Percentiles rank a stretch among this genome's conserved stretches.
These are phyloP conservation scores for Penicillium sp. DNA, from an alignment of 2,329 filamentous ascomycete species.

Conservation along the genomic window DNA sequence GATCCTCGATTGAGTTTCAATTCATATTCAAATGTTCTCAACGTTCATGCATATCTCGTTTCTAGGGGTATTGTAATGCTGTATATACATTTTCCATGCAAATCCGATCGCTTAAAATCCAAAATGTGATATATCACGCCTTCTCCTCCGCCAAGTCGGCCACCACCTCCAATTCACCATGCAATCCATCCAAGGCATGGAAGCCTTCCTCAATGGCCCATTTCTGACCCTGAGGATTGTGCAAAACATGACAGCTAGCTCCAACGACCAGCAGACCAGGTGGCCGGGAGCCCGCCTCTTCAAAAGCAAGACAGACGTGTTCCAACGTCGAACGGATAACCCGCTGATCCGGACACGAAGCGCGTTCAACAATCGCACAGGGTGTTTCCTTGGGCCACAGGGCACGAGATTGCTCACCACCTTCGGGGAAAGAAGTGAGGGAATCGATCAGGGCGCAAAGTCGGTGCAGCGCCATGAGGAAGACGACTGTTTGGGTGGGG, in stretches of 20 bases:
- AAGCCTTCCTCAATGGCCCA: conserved; percentile 93
- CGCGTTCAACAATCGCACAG: conserved; percentile 89
- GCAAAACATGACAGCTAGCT: conserved; percentile 76
- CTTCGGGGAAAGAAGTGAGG: conserved; percentile 52
- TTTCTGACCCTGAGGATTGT: conserved; percentile 60
- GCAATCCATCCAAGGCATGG: conserved; percentile 64
- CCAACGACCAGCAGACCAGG: conserved; percentile 88
- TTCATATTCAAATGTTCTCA: not conserved
- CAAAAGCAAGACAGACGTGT: conserved; percentile 77
- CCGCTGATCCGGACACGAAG: conserved; percentile 90
- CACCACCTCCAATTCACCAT: conserved; percentile 25
- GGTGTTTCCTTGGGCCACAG: conserved; percentile 76
- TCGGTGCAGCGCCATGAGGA: conserved; percentile 92
- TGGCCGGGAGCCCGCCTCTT: conserved; percentile 84
- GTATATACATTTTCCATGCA: conserved; percentile 21
- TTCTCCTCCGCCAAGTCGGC: conserved; percentile 13
- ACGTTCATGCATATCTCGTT: conserved; percentile 5
- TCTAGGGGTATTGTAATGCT: conserved; percentile 24
- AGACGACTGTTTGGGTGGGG: conserved; percentile 78
- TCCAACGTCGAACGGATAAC: conserved; percentile 85
- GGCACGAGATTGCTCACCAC: conserved; percentile 20
- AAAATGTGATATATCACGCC: conserved; percentile 5
- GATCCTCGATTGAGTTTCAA: too few relatives aligned
- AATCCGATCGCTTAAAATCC: conserved; percentile 12
- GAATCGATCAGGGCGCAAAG: conserved; percentile 73